phyloP scores from a whole-genome alignment of 2,329 filamentous ascomycete genomes.

The Claviceps sp. region DNA sequence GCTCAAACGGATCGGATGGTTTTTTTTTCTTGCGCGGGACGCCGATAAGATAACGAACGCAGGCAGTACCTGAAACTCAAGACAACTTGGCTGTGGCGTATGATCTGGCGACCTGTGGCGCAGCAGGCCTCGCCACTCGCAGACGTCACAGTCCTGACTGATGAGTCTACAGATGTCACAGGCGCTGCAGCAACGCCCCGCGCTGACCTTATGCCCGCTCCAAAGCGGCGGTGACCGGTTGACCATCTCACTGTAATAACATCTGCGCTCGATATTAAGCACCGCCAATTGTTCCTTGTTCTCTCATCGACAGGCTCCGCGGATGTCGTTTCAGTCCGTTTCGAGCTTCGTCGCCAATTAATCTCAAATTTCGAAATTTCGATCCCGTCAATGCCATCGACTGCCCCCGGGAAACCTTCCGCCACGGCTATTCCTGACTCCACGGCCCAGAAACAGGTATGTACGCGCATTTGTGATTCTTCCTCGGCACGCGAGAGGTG shows the following conservation, averaged over 20 bases:
- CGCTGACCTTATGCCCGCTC: background rate
- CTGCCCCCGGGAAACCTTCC: background rate
- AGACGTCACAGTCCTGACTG: background rate
- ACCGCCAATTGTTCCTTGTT: background rate
- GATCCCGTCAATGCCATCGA: slow-evolving; percentile 4
- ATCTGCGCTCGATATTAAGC: too few species aligned
- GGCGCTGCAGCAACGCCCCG: background rate
- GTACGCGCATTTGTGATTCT: slow-evolving; percentile 1
- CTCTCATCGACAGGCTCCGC: background rate
- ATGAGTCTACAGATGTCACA: too few species aligned
- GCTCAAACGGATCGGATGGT: background rate
- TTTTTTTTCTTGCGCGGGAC: slow-evolving; percentile 12
- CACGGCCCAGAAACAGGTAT: slow-evolving; percentile 8
- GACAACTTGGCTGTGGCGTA: too few species aligned
- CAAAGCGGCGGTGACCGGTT: background rate
- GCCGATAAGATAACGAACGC: slow-evolving; percentile 12
- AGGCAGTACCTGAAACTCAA: background rate
- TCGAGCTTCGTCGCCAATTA: background rate
- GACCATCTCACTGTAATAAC: too few species aligned
- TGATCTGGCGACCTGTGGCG: background rate
- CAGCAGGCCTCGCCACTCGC: background rate
- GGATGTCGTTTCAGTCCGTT: background rate
- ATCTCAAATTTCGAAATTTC: background rate
- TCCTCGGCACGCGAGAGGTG: background rate
- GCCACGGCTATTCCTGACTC: background rate